Evolutionary conservation across 2,329 filamentous ascomycete genomes (phyloP).

Genomic region (Arthrinium phaeospermum): DNA sequence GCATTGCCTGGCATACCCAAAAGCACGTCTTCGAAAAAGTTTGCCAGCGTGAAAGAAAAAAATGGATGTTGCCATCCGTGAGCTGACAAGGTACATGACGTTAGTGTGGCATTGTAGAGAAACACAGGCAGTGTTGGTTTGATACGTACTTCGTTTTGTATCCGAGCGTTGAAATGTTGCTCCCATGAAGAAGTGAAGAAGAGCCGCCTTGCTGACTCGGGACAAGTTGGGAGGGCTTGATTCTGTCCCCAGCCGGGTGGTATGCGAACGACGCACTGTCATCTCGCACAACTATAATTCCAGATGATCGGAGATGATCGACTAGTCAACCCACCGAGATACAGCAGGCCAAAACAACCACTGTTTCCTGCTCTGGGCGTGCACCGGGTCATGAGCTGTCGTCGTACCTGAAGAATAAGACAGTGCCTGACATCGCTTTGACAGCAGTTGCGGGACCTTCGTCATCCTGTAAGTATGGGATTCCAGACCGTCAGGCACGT

Average conservation of each 20-base stretch:
- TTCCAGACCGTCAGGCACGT: background rate
- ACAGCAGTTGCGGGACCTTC: background rate
- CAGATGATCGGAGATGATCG: constrained; percentile 1
- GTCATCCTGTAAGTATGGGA: no score
- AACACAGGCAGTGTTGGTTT: background rate
- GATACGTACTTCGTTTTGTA: constrained; percentile 10
- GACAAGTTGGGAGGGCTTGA: background rate
- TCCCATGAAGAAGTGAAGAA: background rate
- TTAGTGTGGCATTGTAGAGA: background rate
- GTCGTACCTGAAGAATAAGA: constrained; percentile 4
- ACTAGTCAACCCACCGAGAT: background rate
- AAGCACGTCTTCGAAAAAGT: background rate
- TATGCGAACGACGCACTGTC: background rate
- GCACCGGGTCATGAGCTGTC: background rate
- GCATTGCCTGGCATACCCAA: background rate
- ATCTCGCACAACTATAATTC: constrained; percentile 7
- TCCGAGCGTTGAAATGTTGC: background rate
- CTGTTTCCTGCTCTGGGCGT: background rate
- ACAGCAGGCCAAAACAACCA: background rate
- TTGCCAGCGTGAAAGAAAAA: background rate
- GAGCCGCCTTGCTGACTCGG: background rate
- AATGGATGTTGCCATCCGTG: background rate
- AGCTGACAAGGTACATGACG: constrained; percentile 3
- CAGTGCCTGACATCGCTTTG: background rate
- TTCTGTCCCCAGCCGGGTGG: constrained; percentile 1